Evolutionary conservation across 2,329 filamentous ascomycete species (phyloP).

Genomic region (Sporothrix globosa): DNA sequence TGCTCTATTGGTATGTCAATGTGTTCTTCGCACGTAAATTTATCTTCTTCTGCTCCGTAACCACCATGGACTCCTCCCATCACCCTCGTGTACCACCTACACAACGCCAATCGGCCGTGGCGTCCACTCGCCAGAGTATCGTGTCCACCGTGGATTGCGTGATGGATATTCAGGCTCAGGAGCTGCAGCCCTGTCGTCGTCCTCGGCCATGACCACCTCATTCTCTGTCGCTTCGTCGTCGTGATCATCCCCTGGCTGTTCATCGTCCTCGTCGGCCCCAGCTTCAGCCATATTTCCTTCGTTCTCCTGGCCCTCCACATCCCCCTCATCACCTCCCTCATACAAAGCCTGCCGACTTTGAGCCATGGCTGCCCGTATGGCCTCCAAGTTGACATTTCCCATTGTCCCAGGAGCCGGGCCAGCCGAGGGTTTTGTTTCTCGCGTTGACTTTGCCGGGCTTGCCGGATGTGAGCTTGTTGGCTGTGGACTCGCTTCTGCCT

Average conservation of each 20-base stretch:
- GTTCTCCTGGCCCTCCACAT: not conserved
- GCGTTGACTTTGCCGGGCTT: not conserved
- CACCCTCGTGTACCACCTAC: slow-evolving; percentile 38
- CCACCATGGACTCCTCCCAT: not conserved
- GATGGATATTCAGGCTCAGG: slow-evolving; percentile 34
- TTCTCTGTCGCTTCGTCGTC: slow-evolving; percentile 14
- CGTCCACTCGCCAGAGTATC: slow-evolving; percentile 58
- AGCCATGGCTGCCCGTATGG: slow-evolving; percentile 29
- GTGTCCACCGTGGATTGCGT: slow-evolving; percentile 52
- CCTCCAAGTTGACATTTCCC: slow-evolving; percentile 30
- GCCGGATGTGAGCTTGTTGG: not conserved
- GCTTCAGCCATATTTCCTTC: slow-evolving; percentile 15
- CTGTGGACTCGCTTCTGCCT: not conserved
- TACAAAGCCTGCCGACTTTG: slow-evolving; percentile 29
- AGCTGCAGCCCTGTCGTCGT: slow-evolving; percentile 27
- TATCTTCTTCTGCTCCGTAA: not conserved
- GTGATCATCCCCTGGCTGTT: slow-evolving; percentile 32
- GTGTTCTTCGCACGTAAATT: not conserved
- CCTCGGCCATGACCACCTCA: slow-evolving; percentile 26
- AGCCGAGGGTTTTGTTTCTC: not conserved
- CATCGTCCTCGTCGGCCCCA: not conserved
- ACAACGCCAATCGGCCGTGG: slow-evolving; percentile 62
- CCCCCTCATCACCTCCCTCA: not conserved
- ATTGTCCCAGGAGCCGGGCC: slow-evolving; percentile 22
- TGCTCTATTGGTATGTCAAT: slow-evolving; percentile 16